phyloP scores from a whole-genome alignment of 2,329 filamentous ascomycete species.

The Acrocalymma vagum region DNA sequence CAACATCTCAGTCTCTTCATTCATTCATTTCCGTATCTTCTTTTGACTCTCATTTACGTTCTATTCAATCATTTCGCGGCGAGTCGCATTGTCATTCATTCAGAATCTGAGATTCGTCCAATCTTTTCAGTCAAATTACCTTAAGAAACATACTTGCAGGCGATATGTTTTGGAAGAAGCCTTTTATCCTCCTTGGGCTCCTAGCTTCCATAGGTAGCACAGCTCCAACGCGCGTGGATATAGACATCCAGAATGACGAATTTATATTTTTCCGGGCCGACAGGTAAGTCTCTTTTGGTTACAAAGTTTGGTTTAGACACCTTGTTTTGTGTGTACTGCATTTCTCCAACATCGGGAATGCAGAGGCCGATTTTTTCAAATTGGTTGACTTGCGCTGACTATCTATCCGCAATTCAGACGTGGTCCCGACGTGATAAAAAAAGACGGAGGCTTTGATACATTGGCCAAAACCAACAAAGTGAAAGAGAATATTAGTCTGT shows the following conservation, averaged over 20 bases:
- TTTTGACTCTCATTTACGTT: slow-evolving; percentile 3
- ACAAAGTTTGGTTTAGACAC: slow-evolving; percentile 1
- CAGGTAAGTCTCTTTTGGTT: slow-evolving; percentile 2
- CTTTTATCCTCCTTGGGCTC: slow-evolving; percentile 1
- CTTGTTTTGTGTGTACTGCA: not conserved
- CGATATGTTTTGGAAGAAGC: slow-evolving; percentile 1
- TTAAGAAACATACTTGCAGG: not conserved
- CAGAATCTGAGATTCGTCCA: not conserved
- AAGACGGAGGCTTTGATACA: not conserved
- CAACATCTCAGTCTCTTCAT: slow-evolving; percentile 1
- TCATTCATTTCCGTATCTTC: slow-evolving; percentile 1
- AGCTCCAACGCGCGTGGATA: slow-evolving; percentile 3
- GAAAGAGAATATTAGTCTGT: slow-evolving; percentile 5
- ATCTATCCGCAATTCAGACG: slow-evolving; percentile 5
- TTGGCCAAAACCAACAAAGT: slow-evolving; percentile 1
- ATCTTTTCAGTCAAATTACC: not conserved
- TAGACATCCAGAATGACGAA: slow-evolving; percentile 1
- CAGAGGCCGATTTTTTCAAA: not conserved
- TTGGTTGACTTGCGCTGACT: slow-evolving; percentile 3
- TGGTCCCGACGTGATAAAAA: slow-evolving; percentile 3
- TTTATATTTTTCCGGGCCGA: slow-evolving; percentile 2
- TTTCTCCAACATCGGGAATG: slow-evolving; percentile 4
- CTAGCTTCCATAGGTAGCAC: slow-evolving; percentile 4
- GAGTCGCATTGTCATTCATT: slow-evolving; percentile 1
- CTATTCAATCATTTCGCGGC: slow-evolving; percentile 1